Evolutionary conservation across 1,284 basidiomycete species (phyloP).

Genomic region (Volvariella volvacea): DNA sequence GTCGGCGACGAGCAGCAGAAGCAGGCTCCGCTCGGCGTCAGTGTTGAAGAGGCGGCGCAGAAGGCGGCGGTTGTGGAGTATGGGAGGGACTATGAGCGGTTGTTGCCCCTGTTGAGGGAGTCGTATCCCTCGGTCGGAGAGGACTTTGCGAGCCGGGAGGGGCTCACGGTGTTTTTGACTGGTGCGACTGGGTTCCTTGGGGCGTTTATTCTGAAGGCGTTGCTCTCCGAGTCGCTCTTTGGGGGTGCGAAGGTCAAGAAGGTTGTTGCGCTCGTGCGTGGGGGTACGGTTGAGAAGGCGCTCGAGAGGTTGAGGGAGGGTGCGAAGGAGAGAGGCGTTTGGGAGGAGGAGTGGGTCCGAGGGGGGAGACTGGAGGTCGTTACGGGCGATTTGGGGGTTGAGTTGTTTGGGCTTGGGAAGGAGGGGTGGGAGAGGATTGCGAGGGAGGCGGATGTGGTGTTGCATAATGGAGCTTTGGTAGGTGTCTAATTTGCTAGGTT

Average conservation of each 20-base stretch:
- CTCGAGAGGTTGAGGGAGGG: conserved; percentile 70
- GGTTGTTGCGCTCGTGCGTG: conserved; percentile 90
- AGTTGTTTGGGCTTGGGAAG: conserved; percentile 70
- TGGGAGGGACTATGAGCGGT: conserved; percentile 69
- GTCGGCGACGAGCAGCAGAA: no score
- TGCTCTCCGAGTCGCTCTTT: conserved; percentile 46
- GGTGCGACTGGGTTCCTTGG: conserved; percentile 98
- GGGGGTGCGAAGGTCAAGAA: conserved; percentile 58
- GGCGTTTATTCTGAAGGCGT: conserved; percentile 84
- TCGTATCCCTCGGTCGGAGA: conserved; percentile 53
- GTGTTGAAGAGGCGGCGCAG: conserved; percentile 14
- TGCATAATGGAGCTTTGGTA: conserved; percentile 97
- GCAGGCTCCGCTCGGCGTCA: conserved; percentile 7
- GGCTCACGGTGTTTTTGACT: conserved; percentile 85
- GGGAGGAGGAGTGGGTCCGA: conserved; percentile 85
- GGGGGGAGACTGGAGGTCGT: conserved; percentile 75
- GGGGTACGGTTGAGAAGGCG: conserved; percentile 57
- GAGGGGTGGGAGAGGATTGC: conserved; percentile 67
- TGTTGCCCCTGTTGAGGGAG: conserved; percentile 53
- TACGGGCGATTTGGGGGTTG: conserved; percentile 80
- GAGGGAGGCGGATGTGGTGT: conserved; percentile 74
- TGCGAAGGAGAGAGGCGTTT: conserved; percentile 83
- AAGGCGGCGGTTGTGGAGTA: conserved; percentile 49
- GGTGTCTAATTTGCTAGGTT: conserved; percentile 20
- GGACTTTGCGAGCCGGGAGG: conserved; percentile 43